phyloP scores from a whole-genome alignment of 495 filamentous ascomycete species.

The Neurospora tetraspora region DNA sequence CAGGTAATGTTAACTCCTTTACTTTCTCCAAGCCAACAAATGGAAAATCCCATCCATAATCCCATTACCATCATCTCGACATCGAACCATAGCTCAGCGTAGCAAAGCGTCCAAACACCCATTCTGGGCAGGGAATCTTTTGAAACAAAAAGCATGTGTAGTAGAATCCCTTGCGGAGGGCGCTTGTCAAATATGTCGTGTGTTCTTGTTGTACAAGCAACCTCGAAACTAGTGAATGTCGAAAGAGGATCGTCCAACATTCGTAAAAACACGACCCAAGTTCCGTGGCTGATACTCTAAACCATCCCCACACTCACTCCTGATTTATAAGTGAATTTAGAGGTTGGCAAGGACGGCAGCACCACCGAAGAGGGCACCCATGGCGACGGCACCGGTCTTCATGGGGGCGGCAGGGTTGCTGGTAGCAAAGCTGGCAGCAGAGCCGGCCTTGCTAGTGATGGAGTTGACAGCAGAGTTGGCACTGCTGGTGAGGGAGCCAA shows the following conservation, averaged over 20 bases:
- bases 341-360: constrained; percentile 21
- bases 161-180: neutral
- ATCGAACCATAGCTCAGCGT: neutral
- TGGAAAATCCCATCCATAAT: neutral
- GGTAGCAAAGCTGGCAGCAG: neutral
- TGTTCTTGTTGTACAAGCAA: neutral
- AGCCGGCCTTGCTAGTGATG: constrained; percentile 6
- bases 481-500: constrained; percentile 8
- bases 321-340: constrained; percentile 1
- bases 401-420: constrained; percentile 5
- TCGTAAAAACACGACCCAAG: neutral
- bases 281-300: neutral
- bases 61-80: neutral
- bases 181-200: neutral
- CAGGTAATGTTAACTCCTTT: neutral
- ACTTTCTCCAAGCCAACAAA: neutral
- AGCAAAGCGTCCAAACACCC: neutral
- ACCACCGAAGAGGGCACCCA: constrained; percentile 29
- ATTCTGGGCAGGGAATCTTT: neutral
- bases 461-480: constrained; percentile 9
- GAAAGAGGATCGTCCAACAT: neutral
- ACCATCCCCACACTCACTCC: neutral
- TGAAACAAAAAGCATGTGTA: neutral
- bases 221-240: neutral
- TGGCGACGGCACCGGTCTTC: constrained; percentile 25